Evolutionary conservation across 768 basidiomycete species (phyloP).

Genomic region (Hericium erinaceus): DNA sequence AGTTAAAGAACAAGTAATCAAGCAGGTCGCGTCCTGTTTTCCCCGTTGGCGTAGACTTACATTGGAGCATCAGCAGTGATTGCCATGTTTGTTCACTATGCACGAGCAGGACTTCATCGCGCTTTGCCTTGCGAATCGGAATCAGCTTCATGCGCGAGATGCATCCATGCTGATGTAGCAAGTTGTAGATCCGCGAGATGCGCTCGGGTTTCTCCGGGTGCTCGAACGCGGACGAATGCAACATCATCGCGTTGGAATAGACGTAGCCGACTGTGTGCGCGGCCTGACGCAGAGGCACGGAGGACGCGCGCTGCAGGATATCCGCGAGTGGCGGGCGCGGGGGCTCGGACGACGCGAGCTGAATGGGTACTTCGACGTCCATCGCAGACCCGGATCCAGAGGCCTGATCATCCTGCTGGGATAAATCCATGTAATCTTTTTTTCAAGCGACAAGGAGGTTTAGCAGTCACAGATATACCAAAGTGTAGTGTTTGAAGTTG

Average conservation of each 20-base stretch:
- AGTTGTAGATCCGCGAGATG: conserved; percentile 66
- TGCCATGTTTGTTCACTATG: conserved; percentile 91
- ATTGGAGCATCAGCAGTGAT: conserved; percentile 52
- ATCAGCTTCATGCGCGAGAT: conserved; percentile 68
- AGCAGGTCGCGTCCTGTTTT: conserved; percentile 10
- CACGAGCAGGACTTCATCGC: conserved; percentile 78
- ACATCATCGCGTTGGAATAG: conserved; percentile 80
- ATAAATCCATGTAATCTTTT: too few relatives aligned
- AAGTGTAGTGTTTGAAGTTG: neutral
- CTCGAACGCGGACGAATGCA: conserved; percentile 61
- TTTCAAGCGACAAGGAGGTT: too few relatives aligned
- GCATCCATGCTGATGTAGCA: conserved; percentile 50
- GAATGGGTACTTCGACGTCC: neutral
- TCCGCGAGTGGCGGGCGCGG: neutral
- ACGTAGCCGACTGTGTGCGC: conserved; percentile 64
- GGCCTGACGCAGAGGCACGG: conserved; percentile 14
- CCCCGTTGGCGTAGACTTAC: conserved; percentile 2
- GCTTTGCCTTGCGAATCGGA: conserved; percentile 62
- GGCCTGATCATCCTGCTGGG: too few relatives aligned
- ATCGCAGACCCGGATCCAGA: neutral
- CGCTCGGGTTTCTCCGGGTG: conserved; percentile 77
- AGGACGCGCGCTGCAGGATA: conserved; percentile 17
- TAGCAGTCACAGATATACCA: neutral
- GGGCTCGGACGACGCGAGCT: neutral
- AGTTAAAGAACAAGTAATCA: neutral